Base-by-base conservation (phyloP, 2,329 filamentous ascomycete genomes). In the Emydomyces testavorans region DNA sequence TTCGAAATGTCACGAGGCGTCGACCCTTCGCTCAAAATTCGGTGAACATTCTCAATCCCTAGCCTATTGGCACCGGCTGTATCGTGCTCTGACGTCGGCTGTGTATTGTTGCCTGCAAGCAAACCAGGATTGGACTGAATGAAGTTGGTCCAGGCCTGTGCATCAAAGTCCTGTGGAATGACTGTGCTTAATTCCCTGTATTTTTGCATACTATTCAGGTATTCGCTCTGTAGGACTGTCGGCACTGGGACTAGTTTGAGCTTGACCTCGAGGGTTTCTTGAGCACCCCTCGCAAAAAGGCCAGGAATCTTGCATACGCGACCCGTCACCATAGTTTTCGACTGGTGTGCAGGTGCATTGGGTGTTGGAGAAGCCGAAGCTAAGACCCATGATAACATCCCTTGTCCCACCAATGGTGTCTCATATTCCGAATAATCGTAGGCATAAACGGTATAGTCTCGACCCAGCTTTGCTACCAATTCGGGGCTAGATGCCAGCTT, bases 351-450 rank as follows among this genome's bases (percentile, higher is more conserved):
- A 21, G 73, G 70, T 15, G 71, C 71, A 50, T 74, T 71, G 6
- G 75, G 73, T 11, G 72, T 73, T 47, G 74, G 60, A 61, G 78
- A 77, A 46, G 76, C 66, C n/a, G 73, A 72, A 42, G 77, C 75
- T 38, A 96, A 73, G 18, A 82, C 79, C 77, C 84, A 83, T 31
- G 92, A 96, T 16, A 98, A 73, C 80, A 96, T 86, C 46, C 93
- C 92, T 66, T 98, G 90, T 18, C 92, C 92, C 20, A 95, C 90
- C 48, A 96, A 75, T 46, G 93, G 92, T 15, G 82, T 86, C 61
- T 95, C 89, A 54, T 85, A 85, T 67, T 98, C 92, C 10, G 92
- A 95, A 65, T 90, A 96, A 65, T 98, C 92, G 70, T 87, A 86
- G 24, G 90, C 88, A 67, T 98, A 98, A 49, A 98, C 81, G n/a